phyloP scores from a whole-genome alignment of 257 asterid species.

The Gentiana macrophylla region DNA sequence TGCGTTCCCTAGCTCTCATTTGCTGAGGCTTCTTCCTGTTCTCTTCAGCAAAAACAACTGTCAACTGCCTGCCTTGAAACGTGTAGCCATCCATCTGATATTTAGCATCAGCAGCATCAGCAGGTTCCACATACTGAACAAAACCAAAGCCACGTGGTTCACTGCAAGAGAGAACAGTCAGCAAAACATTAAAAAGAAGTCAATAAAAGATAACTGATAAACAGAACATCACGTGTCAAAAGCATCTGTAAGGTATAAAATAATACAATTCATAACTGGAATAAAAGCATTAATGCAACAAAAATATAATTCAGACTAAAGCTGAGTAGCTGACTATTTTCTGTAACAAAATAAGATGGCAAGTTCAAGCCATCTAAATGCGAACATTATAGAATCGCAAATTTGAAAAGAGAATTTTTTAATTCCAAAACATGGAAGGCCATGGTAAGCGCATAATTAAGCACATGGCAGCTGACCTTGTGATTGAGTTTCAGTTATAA shows the following conservation, averaged over 20 bases:
- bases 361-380: neutral
- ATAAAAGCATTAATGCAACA: too few species aligned
- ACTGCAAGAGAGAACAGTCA: constrained; percentile 23
- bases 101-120: constrained; percentile 87
- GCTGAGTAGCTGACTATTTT: neutral
- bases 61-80: constrained; percentile 75
- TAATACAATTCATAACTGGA: too few species aligned
- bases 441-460: constrained; percentile 61
- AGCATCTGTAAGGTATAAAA: too few species aligned
- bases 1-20: constrained; percentile 72
- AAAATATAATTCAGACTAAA: neutral
- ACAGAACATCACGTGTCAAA: too few species aligned
- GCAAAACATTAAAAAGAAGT: neutral
- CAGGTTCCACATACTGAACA: constrained; percentile 86
- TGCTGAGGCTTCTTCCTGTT: constrained; percentile 82
- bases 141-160: constrained; percentile 94
- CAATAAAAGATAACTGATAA: neutral
- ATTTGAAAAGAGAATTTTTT: constrained; percentile 3
- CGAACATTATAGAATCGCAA: constrained; percentile 1
- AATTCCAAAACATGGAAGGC: constrained; percentile 36
- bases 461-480: constrained; percentile 85
- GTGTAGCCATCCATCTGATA: constrained; percentile 86
- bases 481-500: constrained; percentile 24
- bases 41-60: constrained; percentile 95
- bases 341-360: neutral